Conservation (phyloP, 1,284 basidiomycete species). For the Omphalotus olearius region DNA sequence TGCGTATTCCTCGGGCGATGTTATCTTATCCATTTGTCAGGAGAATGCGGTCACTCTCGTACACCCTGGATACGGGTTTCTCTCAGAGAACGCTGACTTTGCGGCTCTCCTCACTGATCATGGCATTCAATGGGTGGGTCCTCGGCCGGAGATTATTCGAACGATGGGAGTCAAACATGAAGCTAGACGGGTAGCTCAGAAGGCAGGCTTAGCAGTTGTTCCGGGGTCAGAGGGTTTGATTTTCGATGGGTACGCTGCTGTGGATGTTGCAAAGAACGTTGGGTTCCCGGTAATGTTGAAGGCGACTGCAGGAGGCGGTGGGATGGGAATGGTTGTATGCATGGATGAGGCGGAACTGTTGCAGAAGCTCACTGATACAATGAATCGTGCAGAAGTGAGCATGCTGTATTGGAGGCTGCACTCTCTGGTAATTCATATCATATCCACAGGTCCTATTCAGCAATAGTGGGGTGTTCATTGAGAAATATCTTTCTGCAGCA, state of each 20-base stretch:
- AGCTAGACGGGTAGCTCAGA: constrained; percentile 45
- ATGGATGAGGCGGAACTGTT: constrained; percentile 35
- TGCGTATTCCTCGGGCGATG: constrained; percentile 39
- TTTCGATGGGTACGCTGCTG: constrained; percentile 39
- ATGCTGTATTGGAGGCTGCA: background rate
- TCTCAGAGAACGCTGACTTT: constrained; percentile 63
- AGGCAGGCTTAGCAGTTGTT: constrained; percentile 50
- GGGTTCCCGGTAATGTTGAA: constrained; percentile 70
- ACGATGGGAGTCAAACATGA: constrained; percentile 64
- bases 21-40: constrained; percentile 42
- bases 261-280: constrained; percentile 34
- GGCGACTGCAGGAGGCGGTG: constrained; percentile 68
- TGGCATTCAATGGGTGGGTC: constrained; percentile 61
- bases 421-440: background rate
- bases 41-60: constrained; percentile 47
- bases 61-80: constrained; percentile 66
- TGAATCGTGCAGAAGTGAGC: constrained; percentile 29
- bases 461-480: constrained; percentile 55
- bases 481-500: constrained; percentile 52
- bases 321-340: constrained; percentile 66
- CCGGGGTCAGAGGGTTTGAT: constrained; percentile 53
- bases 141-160: constrained; percentile 46
- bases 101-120: constrained; percentile 42
- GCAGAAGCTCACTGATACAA: constrained; percentile 33
- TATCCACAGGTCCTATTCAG: constrained; percentile 43